These are phyloP conservation scores for Arthrinium puccinioides DNA, from an alignment of 2,329 filamentous ascomycete species.

Conservation along the genomic window DNA sequence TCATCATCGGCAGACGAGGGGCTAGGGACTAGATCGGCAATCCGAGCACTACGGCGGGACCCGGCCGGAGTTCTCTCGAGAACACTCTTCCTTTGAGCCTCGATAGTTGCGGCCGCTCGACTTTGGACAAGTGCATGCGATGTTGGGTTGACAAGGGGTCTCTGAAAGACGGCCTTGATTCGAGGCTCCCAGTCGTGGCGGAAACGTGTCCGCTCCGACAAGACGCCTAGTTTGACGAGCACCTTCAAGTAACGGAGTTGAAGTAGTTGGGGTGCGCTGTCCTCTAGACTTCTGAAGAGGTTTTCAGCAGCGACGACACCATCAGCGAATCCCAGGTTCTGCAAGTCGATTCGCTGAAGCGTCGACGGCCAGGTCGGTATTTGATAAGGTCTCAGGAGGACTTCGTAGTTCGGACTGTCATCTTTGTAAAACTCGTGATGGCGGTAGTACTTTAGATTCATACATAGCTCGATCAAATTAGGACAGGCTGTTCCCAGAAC, in stretches of 20 bases:
- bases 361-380: constrained; percentile 71
- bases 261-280: constrained; percentile 58
- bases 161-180: constrained; percentile 56
- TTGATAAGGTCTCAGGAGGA: constrained; percentile 56
- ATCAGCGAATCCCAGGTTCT: constrained; percentile 70
- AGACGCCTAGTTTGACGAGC: constrained; percentile 72
- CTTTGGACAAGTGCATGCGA: constrained; percentile 6
- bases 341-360: constrained; percentile 65
- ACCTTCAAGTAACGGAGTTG: constrained; percentile 64
- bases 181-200: constrained; percentile 70
- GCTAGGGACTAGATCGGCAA: constrained; percentile 10
- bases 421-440: constrained; percentile 61
- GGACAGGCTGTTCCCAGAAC: constrained; percentile 62
- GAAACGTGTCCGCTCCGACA: constrained; percentile 76
- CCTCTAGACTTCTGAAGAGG: constrained; percentile 72
- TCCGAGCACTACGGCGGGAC: constrained; percentile 21
- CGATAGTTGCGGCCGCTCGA: background rate
- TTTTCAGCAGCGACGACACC: constrained; percentile 57
- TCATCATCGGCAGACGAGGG: constrained; percentile 9
- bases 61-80: constrained; percentile 9
- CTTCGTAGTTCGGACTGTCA: constrained; percentile 66
- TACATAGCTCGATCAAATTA: constrained; percentile 58
- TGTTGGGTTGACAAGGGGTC: constrained; percentile 12
- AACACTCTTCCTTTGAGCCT: background rate
- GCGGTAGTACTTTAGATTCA: constrained; percentile 75